These are phyloP conservation scores for Pseudocercospora musae DNA, from an alignment of 2,329 filamentous ascomycete genomes.

Conservation along the genomic window DNA sequence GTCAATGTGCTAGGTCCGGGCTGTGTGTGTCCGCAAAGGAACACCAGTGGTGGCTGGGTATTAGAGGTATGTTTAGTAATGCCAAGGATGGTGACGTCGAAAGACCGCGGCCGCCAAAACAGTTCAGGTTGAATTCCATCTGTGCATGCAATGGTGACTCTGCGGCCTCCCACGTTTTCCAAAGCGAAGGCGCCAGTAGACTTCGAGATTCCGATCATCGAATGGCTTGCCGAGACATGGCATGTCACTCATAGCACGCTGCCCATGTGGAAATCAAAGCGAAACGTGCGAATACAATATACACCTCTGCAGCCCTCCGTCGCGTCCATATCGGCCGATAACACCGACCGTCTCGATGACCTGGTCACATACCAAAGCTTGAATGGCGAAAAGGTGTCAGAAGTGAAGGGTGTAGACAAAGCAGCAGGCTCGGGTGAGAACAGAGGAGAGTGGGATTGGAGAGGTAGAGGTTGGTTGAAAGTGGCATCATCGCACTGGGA, in stretches of 20 bases:
- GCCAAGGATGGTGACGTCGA: conserved; percentile 2
- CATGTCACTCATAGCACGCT: conserved; percentile 72
- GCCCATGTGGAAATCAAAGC: conserved; percentile 74
- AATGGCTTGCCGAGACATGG: conserved; percentile 67
- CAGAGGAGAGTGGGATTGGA: conserved; percentile 65
- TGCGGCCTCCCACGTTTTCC: conserved; percentile 35
- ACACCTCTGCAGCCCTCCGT: conserved; percentile 46
- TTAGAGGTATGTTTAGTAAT: neutral
- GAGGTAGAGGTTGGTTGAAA: conserved; percentile 70
- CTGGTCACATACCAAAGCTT: conserved; percentile 66
- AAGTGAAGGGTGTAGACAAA: conserved; percentile 64
- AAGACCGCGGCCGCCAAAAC: neutral
- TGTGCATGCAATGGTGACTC: conserved; percentile 18
- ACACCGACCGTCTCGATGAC: conserved; percentile 62
- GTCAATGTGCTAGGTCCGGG: conserved; percentile 3
- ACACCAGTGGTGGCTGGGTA: neutral
- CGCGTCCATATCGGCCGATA: conserved; percentile 31
- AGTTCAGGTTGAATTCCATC: neutral
- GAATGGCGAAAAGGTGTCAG: conserved; percentile 51
- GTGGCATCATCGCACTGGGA: conserved; percentile 78
- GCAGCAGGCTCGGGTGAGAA: conserved; percentile 35
- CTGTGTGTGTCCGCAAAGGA: neutral
- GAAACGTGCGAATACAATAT: conserved; percentile 80
- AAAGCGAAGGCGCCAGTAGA: conserved; percentile 23
- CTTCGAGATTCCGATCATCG: conserved; percentile 49